These are phyloP conservation scores for Phylloporus sp. DNA, from an alignment of 768 basidiomycete species.

Conservation along the genomic window DNA sequence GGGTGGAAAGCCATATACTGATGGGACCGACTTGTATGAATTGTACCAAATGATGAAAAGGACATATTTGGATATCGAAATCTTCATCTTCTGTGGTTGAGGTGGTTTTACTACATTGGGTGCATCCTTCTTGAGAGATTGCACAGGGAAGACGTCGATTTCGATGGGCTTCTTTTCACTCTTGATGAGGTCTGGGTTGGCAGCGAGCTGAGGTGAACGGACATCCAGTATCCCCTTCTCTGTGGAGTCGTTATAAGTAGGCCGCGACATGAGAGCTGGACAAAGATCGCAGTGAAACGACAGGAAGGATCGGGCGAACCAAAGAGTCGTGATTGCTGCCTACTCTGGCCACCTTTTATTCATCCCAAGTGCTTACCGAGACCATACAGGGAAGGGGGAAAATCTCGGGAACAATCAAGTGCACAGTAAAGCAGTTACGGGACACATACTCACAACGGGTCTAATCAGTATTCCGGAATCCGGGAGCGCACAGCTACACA, in stretches of 20 bases:
- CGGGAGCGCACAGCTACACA: constrained; percentile 3
- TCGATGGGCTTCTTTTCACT: constrained; percentile 38
- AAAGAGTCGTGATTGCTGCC: not conserved
- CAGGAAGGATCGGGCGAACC: constrained; percentile 3
- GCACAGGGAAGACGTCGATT: constrained; percentile 27
- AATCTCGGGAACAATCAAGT: constrained; percentile 19
- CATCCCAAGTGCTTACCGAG: not conserved
- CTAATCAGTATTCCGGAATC: constrained; percentile 11
- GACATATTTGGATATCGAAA: constrained; percentile 56
- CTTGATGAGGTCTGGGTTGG: constrained; percentile 28
- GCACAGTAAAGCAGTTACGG: not conserved
- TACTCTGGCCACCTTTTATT: constrained; percentile 23
- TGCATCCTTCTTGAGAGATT: constrained; percentile 40
- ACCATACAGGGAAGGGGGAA: constrained; percentile 10
- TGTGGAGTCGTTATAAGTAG: constrained; percentile 45
- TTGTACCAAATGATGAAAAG: constrained; percentile 72
- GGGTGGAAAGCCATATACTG: not conserved
- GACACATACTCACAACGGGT: constrained; percentile 11
- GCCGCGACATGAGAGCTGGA: constrained; percentile 37
- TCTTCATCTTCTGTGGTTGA: constrained; percentile 48
- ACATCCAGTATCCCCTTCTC: constrained; percentile 56
- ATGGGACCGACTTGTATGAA: constrained; percentile 54
- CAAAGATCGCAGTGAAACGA: constrained; percentile 11
- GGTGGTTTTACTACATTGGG: constrained; percentile 34
- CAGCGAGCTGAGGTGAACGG: constrained; percentile 30